A percentile compares a stretch with the other conserved stretches of the same genome.
These are phyloP conservation scores for Fagopyrum homotropicum DNA, from an alignment of 148 eudicot genomes.

Conservation along the genomic window DNA sequence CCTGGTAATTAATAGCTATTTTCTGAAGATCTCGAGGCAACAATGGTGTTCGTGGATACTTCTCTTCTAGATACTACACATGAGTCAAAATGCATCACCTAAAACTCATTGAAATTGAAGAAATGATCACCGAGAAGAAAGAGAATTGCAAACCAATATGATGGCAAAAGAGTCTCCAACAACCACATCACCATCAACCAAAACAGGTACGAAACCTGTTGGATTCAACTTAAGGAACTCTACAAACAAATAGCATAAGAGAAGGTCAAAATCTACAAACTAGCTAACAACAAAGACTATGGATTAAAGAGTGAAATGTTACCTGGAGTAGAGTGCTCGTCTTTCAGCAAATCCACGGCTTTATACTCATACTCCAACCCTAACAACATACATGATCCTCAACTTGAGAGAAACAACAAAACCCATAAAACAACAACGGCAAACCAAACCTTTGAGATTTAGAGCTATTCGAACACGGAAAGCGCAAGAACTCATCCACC, in stretches of 20 bases:
- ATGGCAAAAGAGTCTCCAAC: conserved; percentile 83
- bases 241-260: conserved; percentile 14
- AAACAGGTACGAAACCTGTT: conserved; percentile 59
- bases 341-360: conserved; percentile 74
- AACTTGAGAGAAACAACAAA: background rate
- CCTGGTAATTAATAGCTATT: conserved; percentile 81
- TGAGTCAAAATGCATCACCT: background rate
- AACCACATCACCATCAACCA: conserved; percentile 63
- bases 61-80: conserved; percentile 74
- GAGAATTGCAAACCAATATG: conserved; percentile 46
- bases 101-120: background rate
- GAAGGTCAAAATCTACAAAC: no score
- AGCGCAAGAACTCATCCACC: conserved; percentile 69
- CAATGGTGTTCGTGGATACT: conserved; percentile 71
- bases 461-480: conserved; percentile 86
- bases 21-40: conserved; percentile 67
- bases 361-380: conserved; percentile 74
- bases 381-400: conserved; percentile 16
- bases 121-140: background rate
- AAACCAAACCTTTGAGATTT: conserved; percentile 54
- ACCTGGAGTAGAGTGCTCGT: conserved; percentile 63
- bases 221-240: conserved; percentile 79
- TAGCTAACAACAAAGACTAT: no score
- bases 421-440: background rate
- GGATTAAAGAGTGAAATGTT: conserved; percentile 11